Evolutionary conservation across 169 alveolate genomes (phyloP), one percentile per base, ranked within the genome.

Genomic region (Plasmodium sp.): DNA sequence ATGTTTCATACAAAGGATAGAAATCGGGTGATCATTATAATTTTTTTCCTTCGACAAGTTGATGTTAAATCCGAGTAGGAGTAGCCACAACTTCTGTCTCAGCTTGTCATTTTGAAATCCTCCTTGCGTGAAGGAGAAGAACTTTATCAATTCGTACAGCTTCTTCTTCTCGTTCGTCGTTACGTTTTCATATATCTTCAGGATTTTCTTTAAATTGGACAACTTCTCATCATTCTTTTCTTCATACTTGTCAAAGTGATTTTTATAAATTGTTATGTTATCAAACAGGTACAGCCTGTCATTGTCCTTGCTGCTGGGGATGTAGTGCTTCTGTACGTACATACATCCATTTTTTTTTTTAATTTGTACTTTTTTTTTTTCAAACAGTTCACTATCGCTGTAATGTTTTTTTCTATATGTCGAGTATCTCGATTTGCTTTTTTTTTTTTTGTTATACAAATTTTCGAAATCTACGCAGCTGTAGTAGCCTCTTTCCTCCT

Each of bases 141-240:
- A 90, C 34, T 90, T 90, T 67, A 90, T 90, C 83, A 90, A 80
- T 43, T 90, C 92, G 83, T 90, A 90, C 5, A 90, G 58, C 22
- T 90, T 80, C 16, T 67, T 90, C 72, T 90, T 79, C 34, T 90
- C 94, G 62, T 80, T 67, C 10, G 67, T 74, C 39, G 90, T 27
- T 48, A 81, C 94, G 81, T 90, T 79, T 90, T 90, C 94, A 90
- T 90, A 90, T 62, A 90, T 90, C 83, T 81, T 90, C 73, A 90
- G 83, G 45, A 90, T 90, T 14, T 90, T 90, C 73, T 90, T 90
- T 43, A 90, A 80, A 71, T 62, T 81, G 45, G 34, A 58, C 83
- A 90, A 33, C 10, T 90, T 90, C 12, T 81, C 91, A 81, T 81
- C 79, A 80, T 81, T 43, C 34, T 43, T 67, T 67, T 81, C 73